Base-by-base conservation (phyloP, 257 asterid species). In the Verbena officinalis region DNA sequence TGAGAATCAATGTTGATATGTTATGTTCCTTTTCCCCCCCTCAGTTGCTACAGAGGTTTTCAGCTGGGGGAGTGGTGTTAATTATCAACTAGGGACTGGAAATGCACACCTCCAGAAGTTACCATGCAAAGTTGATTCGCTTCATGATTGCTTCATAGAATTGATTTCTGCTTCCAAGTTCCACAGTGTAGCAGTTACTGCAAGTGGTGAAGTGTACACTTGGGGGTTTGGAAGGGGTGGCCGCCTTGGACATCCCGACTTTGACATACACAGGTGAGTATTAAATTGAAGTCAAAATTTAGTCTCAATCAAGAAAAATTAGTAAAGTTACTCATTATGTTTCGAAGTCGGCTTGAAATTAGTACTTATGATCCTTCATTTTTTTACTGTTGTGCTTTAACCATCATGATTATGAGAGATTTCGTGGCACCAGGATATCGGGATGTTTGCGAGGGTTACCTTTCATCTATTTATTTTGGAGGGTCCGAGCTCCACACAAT, bases 211-310 rank as follows among this genome's bases (percentile, higher is more conserved):
- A 86, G 91, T 94, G 66, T 91, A 88, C 80, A 86, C 96, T 13
- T 94, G 97, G 99, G 99, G 99, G 7, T 94, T 90, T 65, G 99
- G 99, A 62, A 83, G 99, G 78, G 99, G 99, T 44, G 97, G 99
- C 71, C 97, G 99, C 53, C 93, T 93, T 64, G 99, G 99, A 65
- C 96, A 90, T 72, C 97, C 97, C 24, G 99, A 90, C 42, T 88
- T 93, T 62, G 97, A 93, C 72, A 93, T 94, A 70, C 97, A 94
- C 71, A 94, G 97, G 99, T 94, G 75, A 71, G 36, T 30, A 58
- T 53, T 2, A 24, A 54, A 40, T 5, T 11, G 12, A 48, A 39
- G 40, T 50, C 27, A 15, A 33, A 45, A 46, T 10, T 5, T 52
- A 38, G 9, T 39, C 51, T 51, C 27, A 55, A 24, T 43, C 56